phyloP scores from a whole-genome alignment of 1,284 basidiomycete genomes.

The Heterobasidion parviporum region DNA sequence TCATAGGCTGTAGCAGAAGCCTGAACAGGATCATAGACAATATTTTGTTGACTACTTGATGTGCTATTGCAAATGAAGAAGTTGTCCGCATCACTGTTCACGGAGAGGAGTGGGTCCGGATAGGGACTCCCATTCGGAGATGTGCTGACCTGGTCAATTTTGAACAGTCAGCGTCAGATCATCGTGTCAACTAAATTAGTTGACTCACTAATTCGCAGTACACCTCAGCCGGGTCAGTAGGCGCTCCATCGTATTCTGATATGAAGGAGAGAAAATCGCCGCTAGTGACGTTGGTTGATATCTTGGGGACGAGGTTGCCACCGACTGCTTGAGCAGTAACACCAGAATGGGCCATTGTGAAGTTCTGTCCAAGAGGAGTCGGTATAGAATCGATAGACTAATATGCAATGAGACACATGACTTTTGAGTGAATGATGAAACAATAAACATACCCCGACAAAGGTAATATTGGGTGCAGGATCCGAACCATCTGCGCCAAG shows the following conservation, averaged over 20 bases:
- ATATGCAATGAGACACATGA: not conserved
- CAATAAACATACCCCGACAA: not conserved
- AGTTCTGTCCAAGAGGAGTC: not conserved
- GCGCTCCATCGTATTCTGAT: not conserved
- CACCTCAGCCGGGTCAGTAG: not conserved
- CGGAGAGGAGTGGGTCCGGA: conserved; percentile 1
- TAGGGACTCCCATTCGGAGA: conserved; percentile 2
- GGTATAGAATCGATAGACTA: conserved; percentile 1
- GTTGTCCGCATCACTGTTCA: not conserved
- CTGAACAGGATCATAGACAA: not conserved
- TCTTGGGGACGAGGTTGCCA: not conserved
- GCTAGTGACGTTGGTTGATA: not conserved
- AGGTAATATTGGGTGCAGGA: not conserved
- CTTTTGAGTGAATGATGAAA: not conserved
- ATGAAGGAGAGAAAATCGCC: not conserved
- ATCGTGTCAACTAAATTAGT: not conserved
- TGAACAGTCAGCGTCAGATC: not conserved
- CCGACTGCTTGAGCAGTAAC: not conserved
- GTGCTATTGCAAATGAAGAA: conserved; percentile 2
- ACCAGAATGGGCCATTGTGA: conserved; percentile 1
- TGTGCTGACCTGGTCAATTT: not conserved
- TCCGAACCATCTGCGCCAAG: not conserved
- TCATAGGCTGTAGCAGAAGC: not conserved
- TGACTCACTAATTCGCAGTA: conserved; percentile 4
- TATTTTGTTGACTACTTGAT: not conserved